Base-by-base conservation (phyloP, 352 stramenopile genomes). In the Pythium volutum region DNA sequence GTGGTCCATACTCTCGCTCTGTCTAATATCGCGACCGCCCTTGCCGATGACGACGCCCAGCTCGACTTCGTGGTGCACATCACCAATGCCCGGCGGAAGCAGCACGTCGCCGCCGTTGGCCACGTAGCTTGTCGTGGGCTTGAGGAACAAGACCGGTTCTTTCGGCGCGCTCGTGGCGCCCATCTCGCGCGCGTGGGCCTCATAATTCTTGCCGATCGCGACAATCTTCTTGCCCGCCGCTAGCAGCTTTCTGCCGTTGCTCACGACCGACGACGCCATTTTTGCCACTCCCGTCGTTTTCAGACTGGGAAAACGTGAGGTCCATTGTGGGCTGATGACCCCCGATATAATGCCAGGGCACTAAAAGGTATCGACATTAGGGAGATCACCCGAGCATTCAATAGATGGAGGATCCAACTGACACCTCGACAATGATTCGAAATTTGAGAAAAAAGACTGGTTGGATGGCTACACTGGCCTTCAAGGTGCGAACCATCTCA, bases 141-240 rank as follows among this genome's bases (percentile, higher is more conserved):
- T 95, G 55, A 95, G 74, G 67, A 93, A 95, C 48, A 92, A 58
- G 43, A 93, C 76, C 42, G 85, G 85, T 46, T 88, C 71, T 66
- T 89, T 89, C 1, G 79, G 83, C 27, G 77, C 80, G 33, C 68
- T 75, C 41, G 64, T 43, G 3, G 76, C 82, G 25, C 84, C 84
- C 81, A 95, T 91, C 69, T 95, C 85, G 25, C 80, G 73, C 49
- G 80, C 82, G 36, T 95, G 85, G 31, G 82, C 81, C 52, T 90
- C 83, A 43, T 93, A 95, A 63, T 95, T 95, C 68, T 92, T 91
- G 64, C 84, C 81, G 63, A 95, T 91, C 18, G 76, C 80, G 31
- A 93, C 69, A 47, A 92, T 87, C 72, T 92, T 92, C 68, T 92
- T 90, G 57, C 80, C 78, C 49, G 81, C 65, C 38, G 75, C 67